These are phyloP conservation scores for Reutealis trisperma DNA, from an alignment of 345 rosid species.

Conservation along the genomic window DNA sequence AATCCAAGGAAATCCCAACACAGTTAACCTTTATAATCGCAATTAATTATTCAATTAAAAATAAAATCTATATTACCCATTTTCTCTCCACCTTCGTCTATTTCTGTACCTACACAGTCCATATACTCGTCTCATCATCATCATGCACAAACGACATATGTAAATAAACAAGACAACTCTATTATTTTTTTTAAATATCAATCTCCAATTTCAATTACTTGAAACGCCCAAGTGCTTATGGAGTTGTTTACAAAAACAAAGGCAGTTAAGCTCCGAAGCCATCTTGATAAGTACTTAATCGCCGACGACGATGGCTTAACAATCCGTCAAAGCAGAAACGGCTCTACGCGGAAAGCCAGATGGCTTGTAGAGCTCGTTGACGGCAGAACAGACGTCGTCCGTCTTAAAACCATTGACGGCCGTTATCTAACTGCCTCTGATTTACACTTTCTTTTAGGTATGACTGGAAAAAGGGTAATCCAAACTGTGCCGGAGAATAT, in stretches of 20 bases:
- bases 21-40: slow-evolving; percentile 6
- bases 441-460: slow-evolving; percentile 70
- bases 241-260: slow-evolving; percentile 65
- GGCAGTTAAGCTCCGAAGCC: slow-evolving; percentile 76
- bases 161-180: background rate
- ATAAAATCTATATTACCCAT: too few relatives aligned
- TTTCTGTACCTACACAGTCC: too few relatives aligned
- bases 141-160: background rate
- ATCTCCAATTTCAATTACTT: background rate
- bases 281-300: slow-evolving; percentile 74
- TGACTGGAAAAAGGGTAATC: slow-evolving; percentile 73
- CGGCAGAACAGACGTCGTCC: slow-evolving; percentile 41
- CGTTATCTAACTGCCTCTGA: slow-evolving; percentile 76
- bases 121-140: background rate
- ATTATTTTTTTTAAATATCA: too few relatives aligned
- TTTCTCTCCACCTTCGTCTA: background rate
- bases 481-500: slow-evolving; percentile 42
- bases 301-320: slow-evolving; percentile 71
- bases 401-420: slow-evolving; percentile 61
- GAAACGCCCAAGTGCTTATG: slow-evolving; percentile 31
- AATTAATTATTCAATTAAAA: background rate
- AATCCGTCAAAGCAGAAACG: slow-evolving; percentile 75
- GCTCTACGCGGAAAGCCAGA: slow-evolving; percentile 43
- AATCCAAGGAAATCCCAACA: slow-evolving; percentile 17
- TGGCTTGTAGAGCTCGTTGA: slow-evolving; percentile 77